phyloP scores from a whole-genome alignment of 2,329 filamentous ascomycete genomes.

The Cladosporium sp. region DNA sequence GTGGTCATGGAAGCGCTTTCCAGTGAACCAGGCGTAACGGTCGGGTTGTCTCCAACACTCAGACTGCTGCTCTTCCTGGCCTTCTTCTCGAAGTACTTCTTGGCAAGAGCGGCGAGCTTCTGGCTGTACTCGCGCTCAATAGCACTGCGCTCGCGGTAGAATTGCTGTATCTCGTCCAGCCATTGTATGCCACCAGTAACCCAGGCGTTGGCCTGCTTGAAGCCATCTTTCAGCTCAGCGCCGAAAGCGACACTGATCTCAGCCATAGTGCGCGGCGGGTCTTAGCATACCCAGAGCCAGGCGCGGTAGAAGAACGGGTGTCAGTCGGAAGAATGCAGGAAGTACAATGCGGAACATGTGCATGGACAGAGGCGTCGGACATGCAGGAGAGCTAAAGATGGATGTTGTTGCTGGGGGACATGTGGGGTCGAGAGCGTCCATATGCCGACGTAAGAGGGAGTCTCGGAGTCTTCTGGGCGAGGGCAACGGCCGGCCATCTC shows the following conservation, averaged over 20 bases:
- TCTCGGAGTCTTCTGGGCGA: too few species aligned
- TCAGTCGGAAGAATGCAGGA: neutral
- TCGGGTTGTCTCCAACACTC: conserved; percentile 89
- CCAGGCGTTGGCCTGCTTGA: conserved; percentile 93
- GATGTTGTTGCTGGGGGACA: too few species aligned
- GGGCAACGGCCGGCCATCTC: too few species aligned
- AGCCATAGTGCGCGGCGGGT: conserved; percentile 56
- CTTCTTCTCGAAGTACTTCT: conserved; percentile 98
- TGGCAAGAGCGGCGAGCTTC: conserved; percentile 81
- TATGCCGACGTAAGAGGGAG: too few species aligned
- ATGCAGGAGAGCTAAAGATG: neutral
- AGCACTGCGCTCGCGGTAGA: conserved; percentile 88
- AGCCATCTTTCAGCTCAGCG: conserved; percentile 95
- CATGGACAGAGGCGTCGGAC: neutral
- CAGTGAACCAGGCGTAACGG: conserved; percentile 89
- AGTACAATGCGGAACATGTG: neutral
- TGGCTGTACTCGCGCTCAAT: conserved; percentile 97
- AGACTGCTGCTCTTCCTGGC: conserved; percentile 79
- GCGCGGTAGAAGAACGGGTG: neutral
- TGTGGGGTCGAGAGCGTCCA: too few species aligned
- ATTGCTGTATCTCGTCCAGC: conserved; percentile 95
- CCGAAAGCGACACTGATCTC: conserved; percentile 84
- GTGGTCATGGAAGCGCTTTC: conserved; percentile 96
- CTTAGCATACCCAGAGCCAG: neutral
- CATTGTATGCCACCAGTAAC: conserved; percentile 81